phyloP scores from a whole-genome alignment of 78 protist species.

The slime mould (Dictyostelium discoideum) region DNA sequence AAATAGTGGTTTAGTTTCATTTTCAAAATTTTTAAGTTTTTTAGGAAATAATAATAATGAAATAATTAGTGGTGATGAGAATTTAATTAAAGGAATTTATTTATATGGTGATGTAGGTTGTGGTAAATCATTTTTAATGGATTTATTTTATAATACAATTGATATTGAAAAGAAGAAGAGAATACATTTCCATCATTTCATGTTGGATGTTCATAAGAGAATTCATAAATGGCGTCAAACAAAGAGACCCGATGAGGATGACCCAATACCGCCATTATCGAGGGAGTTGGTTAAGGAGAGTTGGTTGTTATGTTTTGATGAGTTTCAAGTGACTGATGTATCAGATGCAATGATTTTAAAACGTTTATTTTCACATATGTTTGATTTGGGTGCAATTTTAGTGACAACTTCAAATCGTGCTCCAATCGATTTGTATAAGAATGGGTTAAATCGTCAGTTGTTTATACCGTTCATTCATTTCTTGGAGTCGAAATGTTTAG shows the following conservation, averaged over 20 bases:
- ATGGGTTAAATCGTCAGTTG: constrained; percentile 90
- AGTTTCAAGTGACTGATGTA: constrained; percentile 95
- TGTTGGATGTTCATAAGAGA: constrained; percentile 93
- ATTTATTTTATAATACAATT: constrained; percentile 86
- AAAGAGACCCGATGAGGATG: constrained; percentile 32
- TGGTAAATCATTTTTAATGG: constrained; percentile 96
- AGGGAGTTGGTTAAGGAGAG: constrained; percentile 54
- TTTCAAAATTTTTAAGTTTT: constrained; percentile 3
- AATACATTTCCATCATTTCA: constrained; percentile 94
- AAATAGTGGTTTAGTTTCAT: background rate
- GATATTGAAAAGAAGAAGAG: constrained; percentile 78
- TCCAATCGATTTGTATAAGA: constrained; percentile 91
- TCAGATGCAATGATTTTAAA: constrained; percentile 95
- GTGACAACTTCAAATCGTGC: constrained; percentile 94
- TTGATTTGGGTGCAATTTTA: constrained; percentile 87
- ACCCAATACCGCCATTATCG: constrained; percentile 89
- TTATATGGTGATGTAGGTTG: constrained; percentile 94
- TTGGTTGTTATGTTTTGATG: constrained; percentile 95
- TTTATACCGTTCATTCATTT: constrained; percentile 93
- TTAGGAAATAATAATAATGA: background rate
- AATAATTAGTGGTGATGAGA: background rate
- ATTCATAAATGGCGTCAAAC: constrained; percentile 79
- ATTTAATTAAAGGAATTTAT: constrained; percentile 88
- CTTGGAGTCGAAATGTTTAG: constrained; percentile 60
- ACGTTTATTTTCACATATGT: constrained; percentile 88